phyloP scores from a whole-genome alignment of 495 filamentous ascomycete genomes.

The Friedmanniomyces endolithicus region DNA sequence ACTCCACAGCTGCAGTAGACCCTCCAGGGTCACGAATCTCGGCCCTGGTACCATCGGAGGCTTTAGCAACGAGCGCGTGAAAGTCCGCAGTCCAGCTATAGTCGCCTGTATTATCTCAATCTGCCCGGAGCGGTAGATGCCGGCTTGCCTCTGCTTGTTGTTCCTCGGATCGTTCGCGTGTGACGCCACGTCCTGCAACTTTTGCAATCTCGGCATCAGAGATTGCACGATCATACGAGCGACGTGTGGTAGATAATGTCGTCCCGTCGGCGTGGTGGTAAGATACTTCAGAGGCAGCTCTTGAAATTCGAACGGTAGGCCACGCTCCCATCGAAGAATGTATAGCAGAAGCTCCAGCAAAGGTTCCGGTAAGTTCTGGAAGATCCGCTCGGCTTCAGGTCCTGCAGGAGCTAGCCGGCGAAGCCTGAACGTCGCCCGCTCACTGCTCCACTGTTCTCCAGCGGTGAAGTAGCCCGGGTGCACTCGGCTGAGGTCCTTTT shows the following conservation, averaged over 20 bases:
- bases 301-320: conserved; percentile 4
- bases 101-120: conserved; percentile 13
- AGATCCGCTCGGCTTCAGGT: not conserved
- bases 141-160: conserved; percentile 21
- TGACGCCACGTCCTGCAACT: not conserved
- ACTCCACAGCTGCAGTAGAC: conserved; percentile 7
- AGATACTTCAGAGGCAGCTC: conserved; percentile 2
- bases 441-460: conserved; percentile 12
- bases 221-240: conserved; percentile 18
- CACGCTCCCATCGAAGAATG: conserved; percentile 17
- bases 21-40: conserved; percentile 10
- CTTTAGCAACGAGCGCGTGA: conserved; percentile 12
- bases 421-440: conserved; percentile 15
- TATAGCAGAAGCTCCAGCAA: conserved; percentile 19
- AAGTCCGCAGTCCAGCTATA: conserved; percentile 14
- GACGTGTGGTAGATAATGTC: conserved; percentile 13
- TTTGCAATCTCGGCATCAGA: conserved; percentile 9
- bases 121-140: conserved; percentile 25
- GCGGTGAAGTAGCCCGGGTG: conserved; percentile 13
- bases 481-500: conserved; percentile 1
- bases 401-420: not conserved
- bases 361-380: conserved; percentile 7
- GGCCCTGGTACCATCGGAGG: not conserved
- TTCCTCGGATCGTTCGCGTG: conserved; percentile 8
- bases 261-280: not conserved